These are phyloP conservation scores for Themeda triandra DNA, from an alignment of 176 grass and related monocot species.

Conservation along the genomic window DNA sequence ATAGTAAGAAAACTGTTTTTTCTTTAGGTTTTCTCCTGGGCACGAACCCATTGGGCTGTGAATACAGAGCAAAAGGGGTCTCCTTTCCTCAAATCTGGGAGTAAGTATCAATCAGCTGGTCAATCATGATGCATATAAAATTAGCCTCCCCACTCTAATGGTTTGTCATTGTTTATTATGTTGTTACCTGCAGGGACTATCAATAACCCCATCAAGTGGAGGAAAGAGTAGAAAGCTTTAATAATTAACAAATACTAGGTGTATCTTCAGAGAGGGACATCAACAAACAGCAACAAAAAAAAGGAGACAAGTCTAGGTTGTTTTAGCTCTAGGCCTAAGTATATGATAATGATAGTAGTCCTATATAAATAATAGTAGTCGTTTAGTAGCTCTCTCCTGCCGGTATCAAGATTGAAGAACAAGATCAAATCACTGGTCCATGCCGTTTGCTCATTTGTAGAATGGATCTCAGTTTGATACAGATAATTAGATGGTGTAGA, in stretches of 20 bases:
- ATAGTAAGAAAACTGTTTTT: background rate
- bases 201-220: constrained; percentile 42
- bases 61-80: constrained; percentile 42
- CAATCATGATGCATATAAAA: constrained; percentile 25
- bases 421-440: background rate
- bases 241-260: constrained; percentile 31
- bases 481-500: constrained; percentile 7
- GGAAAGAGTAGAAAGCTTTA: constrained; percentile 21
- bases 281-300: constrained; percentile 19
- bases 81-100: constrained; percentile 35
- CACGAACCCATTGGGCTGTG: constrained; percentile 81
- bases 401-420: constrained; percentile 4
- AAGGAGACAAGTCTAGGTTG: constrained; percentile 39
- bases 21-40: constrained; percentile 64
- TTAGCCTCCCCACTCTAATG: constrained; percentile 31
- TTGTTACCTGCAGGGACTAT: constrained; percentile 40
- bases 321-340: constrained; percentile 39
- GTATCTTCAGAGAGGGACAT: constrained; percentile 26
- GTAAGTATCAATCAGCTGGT: constrained; percentile 39
- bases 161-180: constrained; percentile 36
- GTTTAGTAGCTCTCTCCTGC: constrained; percentile 28
- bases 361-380: background rate
- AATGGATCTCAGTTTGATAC: constrained; percentile 4
- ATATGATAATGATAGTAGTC: constrained; percentile 21
- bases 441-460: background rate